Percentiles rank a stretch among this genome's conserved stretches.
Conservation (phyloP, 306 rosid species). For the Astragalus membranaceus region DNA sequence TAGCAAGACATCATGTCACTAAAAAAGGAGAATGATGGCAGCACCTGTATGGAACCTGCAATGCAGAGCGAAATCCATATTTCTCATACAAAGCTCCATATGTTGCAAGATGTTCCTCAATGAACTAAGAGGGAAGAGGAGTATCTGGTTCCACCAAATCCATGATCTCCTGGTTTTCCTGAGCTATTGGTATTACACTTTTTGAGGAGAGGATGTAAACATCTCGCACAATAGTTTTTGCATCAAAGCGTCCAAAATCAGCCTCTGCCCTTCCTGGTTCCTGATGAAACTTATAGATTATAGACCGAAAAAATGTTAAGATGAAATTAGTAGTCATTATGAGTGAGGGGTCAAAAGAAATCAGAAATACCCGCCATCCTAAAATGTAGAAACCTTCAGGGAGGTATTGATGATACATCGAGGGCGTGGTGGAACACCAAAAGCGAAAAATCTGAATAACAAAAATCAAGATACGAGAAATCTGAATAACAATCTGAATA, state of each 20-base stretch:
- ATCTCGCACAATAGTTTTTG: constrained; percentile 55
- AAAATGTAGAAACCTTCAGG: constrained; percentile 78
- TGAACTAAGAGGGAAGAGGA: constrained; percentile 76
- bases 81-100: constrained; percentile 66
- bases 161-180: constrained; percentile 76
- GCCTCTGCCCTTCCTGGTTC: constrained; percentile 81
- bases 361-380: constrained; percentile 54
- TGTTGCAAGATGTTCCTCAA: constrained; percentile 59
- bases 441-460: too few species aligned
- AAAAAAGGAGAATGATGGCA: not conserved
- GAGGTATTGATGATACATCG: not conserved
- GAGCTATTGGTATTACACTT: constrained; percentile 68
- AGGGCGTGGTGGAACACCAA: constrained; percentile 43
- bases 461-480: too few species aligned
- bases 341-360: not conserved
- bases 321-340: not conserved
- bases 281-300: constrained; percentile 20
- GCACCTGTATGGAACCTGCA: constrained; percentile 79
- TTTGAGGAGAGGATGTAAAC: constrained; percentile 71
- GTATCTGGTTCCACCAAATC: constrained; percentile 66
- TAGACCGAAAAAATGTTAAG: not conserved
- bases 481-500: too few species aligned
- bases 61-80: constrained; percentile 64
- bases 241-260: constrained; percentile 72
- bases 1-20: too few species aligned